A percentile compares a stretch with the other conserved stretches of the same genome.
These are phyloP conservation scores for Phylloboletellus chloephorus DNA, from an alignment of 1,284 basidiomycete genomes.

Conservation along the genomic window DNA sequence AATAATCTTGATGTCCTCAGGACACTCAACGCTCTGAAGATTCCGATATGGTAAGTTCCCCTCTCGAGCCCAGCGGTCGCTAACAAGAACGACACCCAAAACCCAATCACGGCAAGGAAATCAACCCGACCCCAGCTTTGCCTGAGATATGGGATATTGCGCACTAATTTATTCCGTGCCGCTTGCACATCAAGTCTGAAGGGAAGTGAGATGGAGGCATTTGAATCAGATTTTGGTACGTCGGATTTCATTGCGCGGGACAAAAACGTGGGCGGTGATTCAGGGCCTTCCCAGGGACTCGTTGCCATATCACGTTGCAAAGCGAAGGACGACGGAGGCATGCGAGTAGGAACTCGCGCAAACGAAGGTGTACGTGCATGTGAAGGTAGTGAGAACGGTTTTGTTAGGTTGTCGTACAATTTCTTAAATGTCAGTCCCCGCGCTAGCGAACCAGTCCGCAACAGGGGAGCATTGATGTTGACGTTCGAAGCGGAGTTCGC, in stretches of 20 bases:
- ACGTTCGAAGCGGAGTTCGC: conserved; percentile 10
- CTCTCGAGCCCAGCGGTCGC: conserved; percentile 64
- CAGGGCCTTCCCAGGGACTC: conserved; percentile 7
- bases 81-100: conserved; percentile 79
- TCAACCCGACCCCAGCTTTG: conserved; percentile 96
- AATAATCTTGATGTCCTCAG: conserved; percentile 81
- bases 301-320: background rate
- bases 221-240: conserved; percentile 21
- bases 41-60: conserved; percentile 66
- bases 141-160: conserved; percentile 80
- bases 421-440: conserved; percentile 28
- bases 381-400: conserved; percentile 32
- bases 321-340: background rate
- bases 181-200: conserved; percentile 60
- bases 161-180: conserved; percentile 47
- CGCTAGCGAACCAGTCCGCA: conserved; percentile 22
- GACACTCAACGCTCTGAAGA: conserved; percentile 89
- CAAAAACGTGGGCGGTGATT: conserved; percentile 42
- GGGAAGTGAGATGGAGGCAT: conserved; percentile 50
- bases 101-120: conserved; percentile 75
- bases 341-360: conserved; percentile 3
- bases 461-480: conserved; percentile 5
- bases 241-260: conserved; percentile 49
- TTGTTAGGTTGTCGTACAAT: conserved; percentile 30
- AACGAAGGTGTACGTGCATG: conserved; percentile 12